A percentile compares a stretch with the other conserved stretches of the same genome.
Evolutionary conservation across 2,329 filamentous ascomycete genomes (phyloP).

Genomic region (Eurotiales sp.): DNA sequence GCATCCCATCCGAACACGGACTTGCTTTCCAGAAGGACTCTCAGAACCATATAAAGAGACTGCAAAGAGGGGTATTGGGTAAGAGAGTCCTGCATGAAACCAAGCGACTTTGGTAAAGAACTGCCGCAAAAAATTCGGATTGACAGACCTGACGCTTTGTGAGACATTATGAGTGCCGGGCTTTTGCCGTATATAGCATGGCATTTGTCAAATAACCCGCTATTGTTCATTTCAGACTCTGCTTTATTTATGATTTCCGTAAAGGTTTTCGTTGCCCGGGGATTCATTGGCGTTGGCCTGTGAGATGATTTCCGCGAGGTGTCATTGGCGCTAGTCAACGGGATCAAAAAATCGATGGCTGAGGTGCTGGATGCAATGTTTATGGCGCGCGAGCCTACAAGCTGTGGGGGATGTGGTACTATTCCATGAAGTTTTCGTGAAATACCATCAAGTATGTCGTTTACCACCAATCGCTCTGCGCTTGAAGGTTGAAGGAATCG

Average conservation of each 20-base stretch:
- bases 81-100: slow-evolving; percentile 46
- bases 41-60: slow-evolving; percentile 49
- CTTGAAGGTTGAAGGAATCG: slow-evolving; percentile 42
- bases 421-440: slow-evolving; percentile 24
- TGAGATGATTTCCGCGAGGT: slow-evolving; percentile 21
- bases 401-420: slow-evolving; percentile 32
- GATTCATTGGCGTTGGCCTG: slow-evolving; percentile 32
- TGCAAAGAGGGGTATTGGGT: slow-evolving; percentile 48
- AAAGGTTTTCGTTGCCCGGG: slow-evolving; percentile 24
- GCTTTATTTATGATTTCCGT: slow-evolving; percentile 24
- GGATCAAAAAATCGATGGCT: slow-evolving; percentile 50
- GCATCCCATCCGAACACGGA: slow-evolving; percentile 46
- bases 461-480: slow-evolving; percentile 36
- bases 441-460: slow-evolving; percentile 26
- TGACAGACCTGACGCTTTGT: slow-evolving; percentile 47
- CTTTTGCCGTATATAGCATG: slow-evolving; percentile 23
- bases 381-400: slow-evolving; percentile 54
- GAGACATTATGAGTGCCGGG: slow-evolving; percentile 34
- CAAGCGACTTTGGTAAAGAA: slow-evolving; percentile 34
- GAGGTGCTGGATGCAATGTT: slow-evolving; percentile 52
- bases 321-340: slow-evolving; percentile 19
- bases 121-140: slow-evolving; percentile 51
- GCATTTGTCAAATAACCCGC: slow-evolving; percentile 21
- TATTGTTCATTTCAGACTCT: slow-evolving; percentile 20
- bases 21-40: slow-evolving; percentile 49